Evolutionary conservation across 2,329 filamentous ascomycete genomes (phyloP).

Genomic region (Tetracladium maxilliforme): DNA sequence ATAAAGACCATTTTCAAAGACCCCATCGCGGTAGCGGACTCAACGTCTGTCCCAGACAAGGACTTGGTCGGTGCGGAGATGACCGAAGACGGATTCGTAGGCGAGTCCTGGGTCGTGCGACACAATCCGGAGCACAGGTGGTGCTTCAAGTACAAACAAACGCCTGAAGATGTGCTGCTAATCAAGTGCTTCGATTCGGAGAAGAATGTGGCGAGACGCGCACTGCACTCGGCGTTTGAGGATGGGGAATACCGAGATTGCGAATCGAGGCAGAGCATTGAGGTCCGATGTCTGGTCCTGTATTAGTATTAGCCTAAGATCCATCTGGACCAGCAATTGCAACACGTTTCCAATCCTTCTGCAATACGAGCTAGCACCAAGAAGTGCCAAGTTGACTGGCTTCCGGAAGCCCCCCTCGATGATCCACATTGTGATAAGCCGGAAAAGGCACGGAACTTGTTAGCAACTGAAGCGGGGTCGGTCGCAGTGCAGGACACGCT

Average conservation of each 20-base stretch:
- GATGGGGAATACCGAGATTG: slow-evolving; percentile 26
- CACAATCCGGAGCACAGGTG: slow-evolving; percentile 28
- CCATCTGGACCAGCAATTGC: no score
- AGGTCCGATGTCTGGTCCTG: slow-evolving; percentile 38
- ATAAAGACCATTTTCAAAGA: slow-evolving; percentile 35
- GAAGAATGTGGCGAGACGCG: slow-evolving; percentile 32
- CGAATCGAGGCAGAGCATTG: slow-evolving; percentile 35
- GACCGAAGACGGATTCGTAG: slow-evolving; percentile 33
- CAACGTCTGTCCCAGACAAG: slow-evolving; percentile 28
- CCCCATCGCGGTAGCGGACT: slow-evolving; percentile 37
- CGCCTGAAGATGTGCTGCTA: slow-evolving; percentile 35
- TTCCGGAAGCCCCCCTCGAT: no score
- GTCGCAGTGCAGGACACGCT: no score
- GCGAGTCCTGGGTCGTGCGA: slow-evolving; percentile 32
- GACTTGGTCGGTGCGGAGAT: slow-evolving; percentile 32
- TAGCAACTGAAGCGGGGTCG: no score
- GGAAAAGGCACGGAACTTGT: no score
- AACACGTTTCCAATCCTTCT: no score
- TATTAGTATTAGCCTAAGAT: no score
- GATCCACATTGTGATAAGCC: no score
- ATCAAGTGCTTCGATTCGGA: slow-evolving; percentile 50
- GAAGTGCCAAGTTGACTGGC: no score
- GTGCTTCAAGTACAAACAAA: slow-evolving; percentile 36
- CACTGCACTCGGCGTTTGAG: slow-evolving; percentile 40
- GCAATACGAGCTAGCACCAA: no score